Evolutionary conservation across 2,329 filamentous ascomycete species (phyloP), one percentile per base, ranked within the genome.

Genomic region (Pseudogymnoascus sp.): DNA sequence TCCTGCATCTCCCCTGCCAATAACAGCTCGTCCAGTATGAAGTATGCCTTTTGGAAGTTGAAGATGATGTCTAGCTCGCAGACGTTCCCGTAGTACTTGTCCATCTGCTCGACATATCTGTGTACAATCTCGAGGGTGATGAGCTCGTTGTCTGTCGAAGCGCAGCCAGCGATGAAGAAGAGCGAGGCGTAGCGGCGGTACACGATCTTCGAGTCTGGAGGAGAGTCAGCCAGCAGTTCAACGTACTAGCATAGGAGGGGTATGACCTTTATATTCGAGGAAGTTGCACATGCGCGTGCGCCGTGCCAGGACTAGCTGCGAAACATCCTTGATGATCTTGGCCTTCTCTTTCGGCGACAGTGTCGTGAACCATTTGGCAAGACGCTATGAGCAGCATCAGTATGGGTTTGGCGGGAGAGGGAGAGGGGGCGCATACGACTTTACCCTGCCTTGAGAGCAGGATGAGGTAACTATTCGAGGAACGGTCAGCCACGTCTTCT

Each of bases 251-350:
- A 56, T 18, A 21, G 12, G 50, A 56, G 28, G 12, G 28, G 28
- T 33, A 75, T 59, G 70, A 95, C 93, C 93, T 86, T 99, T 99
- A 78, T 99, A 99, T 76, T 99, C 94, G 65, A 99, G 85, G 78
- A 99, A 99, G 79, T 99, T 99, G 85, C 94, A 99, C 94, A 99
- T 99, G 76, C 94, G 91, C 65, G 94, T 97, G 73, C 94, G 86
- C 70, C 94, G 86, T 67, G 94, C 94, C 69, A 99, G 87, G 70
- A 99, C 94, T 60, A 97, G 89, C 78, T 97, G 94, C 66, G 94
- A 92, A 72, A 99, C 94, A 82, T 99, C 94, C 79, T 99, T 99
- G 83, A 99, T 93, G 75, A 99, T 97, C 84, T 99, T 99, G 78
- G 93, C 94, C 81, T 99, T 99, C 75, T 99, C 94, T 78, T 89